Conservation (phyloP, 129 eudicot genomes). For the Heracleum sosnowskyi region DNA sequence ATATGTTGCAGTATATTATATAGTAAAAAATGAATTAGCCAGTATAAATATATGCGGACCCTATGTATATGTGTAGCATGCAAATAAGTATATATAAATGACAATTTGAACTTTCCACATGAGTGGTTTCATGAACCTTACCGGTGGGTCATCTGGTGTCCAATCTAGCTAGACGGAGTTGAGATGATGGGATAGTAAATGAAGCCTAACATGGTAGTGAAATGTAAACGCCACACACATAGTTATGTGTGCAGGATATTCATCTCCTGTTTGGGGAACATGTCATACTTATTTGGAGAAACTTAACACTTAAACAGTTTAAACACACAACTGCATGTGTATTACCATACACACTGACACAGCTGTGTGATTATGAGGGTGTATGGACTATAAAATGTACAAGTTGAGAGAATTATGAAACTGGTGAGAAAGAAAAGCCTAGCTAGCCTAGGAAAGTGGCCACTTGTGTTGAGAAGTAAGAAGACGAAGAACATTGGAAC, state of each 20-base stretch:
- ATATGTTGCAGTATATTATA: no score
- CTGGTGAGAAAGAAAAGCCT: background rate
- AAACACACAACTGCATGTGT: background rate
- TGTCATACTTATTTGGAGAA: conserved; percentile 1
- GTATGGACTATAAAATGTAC: background rate
- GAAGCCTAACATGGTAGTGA: conserved; percentile 10
- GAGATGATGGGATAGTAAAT: conserved; percentile 14
- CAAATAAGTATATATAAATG: background rate
- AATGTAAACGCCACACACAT: conserved; percentile 7
- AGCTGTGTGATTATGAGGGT: background rate
- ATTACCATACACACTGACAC: background rate
- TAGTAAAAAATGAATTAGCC: no score
- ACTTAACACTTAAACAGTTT: background rate
- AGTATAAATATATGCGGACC: no score
- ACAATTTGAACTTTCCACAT: background rate
- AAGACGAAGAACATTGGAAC: background rate
- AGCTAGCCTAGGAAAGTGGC: background rate
- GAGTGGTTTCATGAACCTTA: conserved; percentile 6
- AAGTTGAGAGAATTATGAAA: conserved; percentile 11
- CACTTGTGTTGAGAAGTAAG: background rate
- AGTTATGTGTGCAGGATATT: conserved; percentile 14
- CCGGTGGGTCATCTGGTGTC: conserved; percentile 8
- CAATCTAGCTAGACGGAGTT: conserved; percentile 8
- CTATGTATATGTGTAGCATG: background rate
- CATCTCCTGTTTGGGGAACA: conserved; percentile 9